These are phyloP conservation scores for Erythrobasidium hasegawianum DNA, from an alignment of 1,284 basidiomycete species.

Conservation along the genomic window DNA sequence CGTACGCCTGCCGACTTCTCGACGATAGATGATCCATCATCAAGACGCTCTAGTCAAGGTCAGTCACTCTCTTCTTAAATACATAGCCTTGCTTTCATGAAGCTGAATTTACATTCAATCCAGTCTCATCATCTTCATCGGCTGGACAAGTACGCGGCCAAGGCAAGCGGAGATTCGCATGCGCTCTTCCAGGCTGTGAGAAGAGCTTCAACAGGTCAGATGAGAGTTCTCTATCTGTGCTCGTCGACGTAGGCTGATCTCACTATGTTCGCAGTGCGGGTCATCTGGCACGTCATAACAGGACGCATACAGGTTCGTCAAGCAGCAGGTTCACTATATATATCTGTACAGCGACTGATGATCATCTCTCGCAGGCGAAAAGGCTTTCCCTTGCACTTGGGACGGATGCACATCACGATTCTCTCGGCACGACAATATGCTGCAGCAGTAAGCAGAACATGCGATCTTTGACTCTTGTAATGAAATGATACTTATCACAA, in stretches of 20 bases:
- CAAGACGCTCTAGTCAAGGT: too few relatives aligned
- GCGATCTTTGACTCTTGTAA: too few relatives aligned
- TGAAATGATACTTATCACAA: too few relatives aligned
- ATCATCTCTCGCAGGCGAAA: slow-evolving; percentile 28
- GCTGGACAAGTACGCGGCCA: neutral
- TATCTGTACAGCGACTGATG: neutral
- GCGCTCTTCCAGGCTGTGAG: slow-evolving; percentile 18
- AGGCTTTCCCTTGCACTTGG: slow-evolving; percentile 37
- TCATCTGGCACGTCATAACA: slow-evolving; percentile 39
- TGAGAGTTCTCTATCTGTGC: neutral
- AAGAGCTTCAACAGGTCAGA: slow-evolving; percentile 26
- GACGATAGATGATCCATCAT: too few relatives aligned
- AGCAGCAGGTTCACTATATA: neutral
- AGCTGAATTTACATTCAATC: too few relatives aligned
- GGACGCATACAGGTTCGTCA: slow-evolving; percentile 34
- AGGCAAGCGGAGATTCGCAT: slow-evolving; percentile 7
- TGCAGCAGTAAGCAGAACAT: slow-evolving; percentile 41
- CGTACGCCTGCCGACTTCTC: too few relatives aligned
- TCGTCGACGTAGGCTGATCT: neutral
- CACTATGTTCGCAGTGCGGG: slow-evolving; percentile 25
- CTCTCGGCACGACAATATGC: slow-evolving; percentile 40
- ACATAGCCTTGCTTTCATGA: too few relatives aligned
- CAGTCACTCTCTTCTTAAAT: too few relatives aligned
- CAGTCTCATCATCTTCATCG: neutral
- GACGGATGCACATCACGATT: slow-evolving; percentile 36